Base-by-base conservation (phyloP, 768 basidiomycete species). In the Agrocybe chaxingu region DNA sequence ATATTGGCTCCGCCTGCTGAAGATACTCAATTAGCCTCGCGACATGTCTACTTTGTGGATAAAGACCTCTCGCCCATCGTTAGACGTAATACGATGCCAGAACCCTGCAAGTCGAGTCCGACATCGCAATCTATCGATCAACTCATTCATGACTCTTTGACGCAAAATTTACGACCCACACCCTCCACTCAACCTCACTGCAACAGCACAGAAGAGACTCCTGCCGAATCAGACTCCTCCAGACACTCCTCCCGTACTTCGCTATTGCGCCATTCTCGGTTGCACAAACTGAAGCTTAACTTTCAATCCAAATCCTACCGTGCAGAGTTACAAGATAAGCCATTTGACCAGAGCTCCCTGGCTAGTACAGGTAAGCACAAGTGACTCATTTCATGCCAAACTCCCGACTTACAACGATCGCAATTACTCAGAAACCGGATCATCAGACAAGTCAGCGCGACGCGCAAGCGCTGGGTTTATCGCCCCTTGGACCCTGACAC, bases 21-120 rank as follows among this genome's bases (percentile, higher is more conserved):
- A 35, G 61, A 57, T 38, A 35, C 34, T 4, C 48, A 46, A 8
- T 40, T 50, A 30, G 57, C 43, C 31, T 45, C 55, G 3, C 58
- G 62, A 36, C 70, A 58, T 40, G 68, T 70, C 6, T 71, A 61
- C 57, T 71, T 71, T 48, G 59, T 61, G 31, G 68, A 70, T 49
- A 54, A 57, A 19, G 31, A 50, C 16, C 29, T 39, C 19, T 11
- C 55, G 8, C 48, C 56, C 42, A 52, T 59, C 12, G 30, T 51
- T 18, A 55, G 62, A 50, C 58, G 61, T 16, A 62, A 59, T 51
- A 62, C 62, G 3, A 46, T 60, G 47, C 55, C 59, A 7, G 57
- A 54, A 44, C 52, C 51, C 16, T 51, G 37, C 11, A 51, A 57
- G 34, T 41, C 34, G 11, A 37, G 39, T 13, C 10, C 44, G 30